phyloP scores from a whole-genome alignment of 805 yeast species.

The Yarrowia sp. region DNA sequence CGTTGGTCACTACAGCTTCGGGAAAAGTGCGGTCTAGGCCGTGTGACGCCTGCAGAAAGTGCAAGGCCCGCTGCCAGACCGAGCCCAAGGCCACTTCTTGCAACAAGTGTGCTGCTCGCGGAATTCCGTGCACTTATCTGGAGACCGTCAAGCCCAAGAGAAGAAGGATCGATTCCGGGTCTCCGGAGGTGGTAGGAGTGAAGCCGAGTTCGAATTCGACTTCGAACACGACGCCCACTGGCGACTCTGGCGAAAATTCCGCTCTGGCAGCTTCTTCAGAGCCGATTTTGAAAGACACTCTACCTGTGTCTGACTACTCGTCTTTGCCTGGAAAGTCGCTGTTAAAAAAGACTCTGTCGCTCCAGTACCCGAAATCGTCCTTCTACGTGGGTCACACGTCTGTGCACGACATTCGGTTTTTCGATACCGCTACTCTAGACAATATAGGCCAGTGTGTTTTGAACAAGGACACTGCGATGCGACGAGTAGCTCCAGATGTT shows the following conservation, averaged over 20 bases:
- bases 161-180: background rate
- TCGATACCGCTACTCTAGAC: constrained; percentile 68
- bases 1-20: constrained; percentile 18
- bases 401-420: constrained; percentile 72
- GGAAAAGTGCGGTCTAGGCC: constrained; percentile 54
- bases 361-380: constrained; percentile 89
- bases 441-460: constrained; percentile 83
- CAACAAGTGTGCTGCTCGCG: constrained; percentile 77
- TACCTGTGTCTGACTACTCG: constrained; percentile 72
- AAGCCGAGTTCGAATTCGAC: background rate
- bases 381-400: constrained; percentile 90
- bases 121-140: constrained; percentile 71
- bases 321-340: constrained; percentile 67
- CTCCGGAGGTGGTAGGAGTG: background rate
- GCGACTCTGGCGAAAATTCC: background rate
- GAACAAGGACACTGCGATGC: constrained; percentile 66
- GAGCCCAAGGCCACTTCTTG: constrained; percentile 61
- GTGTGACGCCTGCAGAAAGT: constrained; percentile 84
- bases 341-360: constrained; percentile 69
- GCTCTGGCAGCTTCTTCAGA: background rate
- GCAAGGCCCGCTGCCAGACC: constrained; percentile 82
- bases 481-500: constrained; percentile 79
- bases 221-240: background rate
- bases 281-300: background rate
- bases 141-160: constrained; percentile 8